phyloP scores from a whole-genome alignment of 2,329 filamentous ascomycete species.

The Arthrobotrys sinensis region DNA sequence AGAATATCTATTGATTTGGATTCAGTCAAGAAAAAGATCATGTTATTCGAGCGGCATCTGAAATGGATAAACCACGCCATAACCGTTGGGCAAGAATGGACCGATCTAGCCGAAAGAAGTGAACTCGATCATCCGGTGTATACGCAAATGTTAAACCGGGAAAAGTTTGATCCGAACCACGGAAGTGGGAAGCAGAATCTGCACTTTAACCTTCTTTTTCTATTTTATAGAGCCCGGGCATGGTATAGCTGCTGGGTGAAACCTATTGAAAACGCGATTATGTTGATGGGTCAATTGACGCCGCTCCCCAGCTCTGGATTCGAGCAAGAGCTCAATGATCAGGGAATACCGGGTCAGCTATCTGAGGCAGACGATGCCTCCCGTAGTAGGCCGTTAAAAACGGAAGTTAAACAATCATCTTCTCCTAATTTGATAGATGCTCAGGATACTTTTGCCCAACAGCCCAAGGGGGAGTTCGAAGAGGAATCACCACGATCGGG shows the following conservation, averaged over 20 bases:
- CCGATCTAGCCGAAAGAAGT: neutral
- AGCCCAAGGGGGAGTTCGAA: no score
- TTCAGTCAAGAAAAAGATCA: neutral
- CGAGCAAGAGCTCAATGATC: neutral
- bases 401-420: no score
- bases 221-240: neutral
- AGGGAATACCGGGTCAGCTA: no score
- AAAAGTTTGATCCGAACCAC: neutral
- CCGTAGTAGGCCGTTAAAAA: no score
- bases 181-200: neutral
- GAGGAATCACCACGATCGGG: no score
- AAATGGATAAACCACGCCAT: neutral
- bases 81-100: neutral
- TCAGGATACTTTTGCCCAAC: no score
- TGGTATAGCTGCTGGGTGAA: neutral
- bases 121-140: neutral
- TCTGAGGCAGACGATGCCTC: no score
- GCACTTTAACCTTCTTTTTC: neutral
- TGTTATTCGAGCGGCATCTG: neutral
- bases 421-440: no score
- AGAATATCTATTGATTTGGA: neutral
- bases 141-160: neutral
- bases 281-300: neutral
- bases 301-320: neutral
- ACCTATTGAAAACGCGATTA: neutral